Conservation (phyloP, 768 basidiomycete species). For the Grammothele lineata region DNA sequence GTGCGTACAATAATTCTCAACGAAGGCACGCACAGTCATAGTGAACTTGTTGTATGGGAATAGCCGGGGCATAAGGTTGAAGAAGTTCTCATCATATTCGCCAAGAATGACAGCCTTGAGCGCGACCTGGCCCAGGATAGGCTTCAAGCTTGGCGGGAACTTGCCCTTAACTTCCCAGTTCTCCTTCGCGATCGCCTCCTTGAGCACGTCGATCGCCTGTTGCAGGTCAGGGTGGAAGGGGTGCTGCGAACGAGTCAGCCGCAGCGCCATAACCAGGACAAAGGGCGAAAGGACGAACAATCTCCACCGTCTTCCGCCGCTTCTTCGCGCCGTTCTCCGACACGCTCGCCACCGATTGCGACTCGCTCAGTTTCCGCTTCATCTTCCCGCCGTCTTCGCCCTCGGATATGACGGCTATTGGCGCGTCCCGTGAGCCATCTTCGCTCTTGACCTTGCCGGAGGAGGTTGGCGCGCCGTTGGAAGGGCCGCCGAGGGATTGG, state of each 20-base stretch:
- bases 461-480: constrained; percentile 2
- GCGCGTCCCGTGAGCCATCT: constrained; percentile 45
- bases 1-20: neutral
- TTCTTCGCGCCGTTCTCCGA: constrained; percentile 39
- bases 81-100: constrained; percentile 91
- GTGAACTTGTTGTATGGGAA: constrained; percentile 97
- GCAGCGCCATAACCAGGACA: too few species aligned
- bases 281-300: constrained; percentile 36
- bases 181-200: constrained; percentile 58
- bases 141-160: constrained; percentile 82
- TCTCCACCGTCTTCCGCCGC: constrained; percentile 66
- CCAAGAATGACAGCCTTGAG: constrained; percentile 76
- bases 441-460: constrained; percentile 29
- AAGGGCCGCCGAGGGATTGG: constrained; percentile 1
- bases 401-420: constrained; percentile 43
- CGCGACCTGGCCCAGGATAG: constrained; percentile 64
- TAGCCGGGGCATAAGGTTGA: constrained; percentile 77
- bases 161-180: constrained; percentile 80
- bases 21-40: constrained; percentile 60
- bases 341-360: constrained; percentile 6
- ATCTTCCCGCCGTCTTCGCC: constrained; percentile 28
- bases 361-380: constrained; percentile 23
- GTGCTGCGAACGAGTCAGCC: constrained; percentile 31
- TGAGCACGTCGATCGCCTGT: constrained; percentile 54
- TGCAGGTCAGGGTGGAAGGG: constrained; percentile 74